Percentiles rank a stretch among this genome's conserved stretches.
Evolutionary conservation across 2,329 filamentous ascomycete species (phyloP).

Genomic region (Emmonsiellopsis sp.): DNA sequence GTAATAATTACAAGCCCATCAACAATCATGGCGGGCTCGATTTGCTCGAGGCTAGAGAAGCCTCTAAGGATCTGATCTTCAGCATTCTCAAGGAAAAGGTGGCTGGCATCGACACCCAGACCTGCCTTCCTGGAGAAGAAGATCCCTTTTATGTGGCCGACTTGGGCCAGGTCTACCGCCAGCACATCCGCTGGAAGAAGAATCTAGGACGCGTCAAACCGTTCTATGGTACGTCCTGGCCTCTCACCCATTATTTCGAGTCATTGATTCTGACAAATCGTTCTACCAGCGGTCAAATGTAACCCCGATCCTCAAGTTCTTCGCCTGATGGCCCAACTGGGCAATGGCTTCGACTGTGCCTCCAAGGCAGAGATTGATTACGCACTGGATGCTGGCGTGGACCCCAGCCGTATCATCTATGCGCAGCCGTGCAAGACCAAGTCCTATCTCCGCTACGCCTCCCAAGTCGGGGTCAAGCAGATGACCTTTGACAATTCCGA

Average conservation of each 20-base stretch:
- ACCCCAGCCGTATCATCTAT: conserved; percentile 91
- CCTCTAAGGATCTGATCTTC: conserved; percentile 73
- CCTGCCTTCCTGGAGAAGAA: conserved; percentile 85
- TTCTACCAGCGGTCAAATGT: conserved; percentile 77
- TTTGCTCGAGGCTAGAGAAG: conserved; percentile 32
- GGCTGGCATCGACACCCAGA: conserved; percentile 73
- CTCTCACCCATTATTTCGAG: background rate
- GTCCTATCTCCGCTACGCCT: conserved; percentile 89
- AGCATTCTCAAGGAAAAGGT: conserved; percentile 80
- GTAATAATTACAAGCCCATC: conserved; percentile 24
- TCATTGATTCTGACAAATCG: background rate
- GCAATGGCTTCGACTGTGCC: conserved; percentile 95
- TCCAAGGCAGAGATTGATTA: conserved; percentile 96
- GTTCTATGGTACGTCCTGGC: conserved; percentile 67
- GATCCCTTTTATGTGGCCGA: conserved; percentile 98
- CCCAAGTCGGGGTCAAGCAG: conserved; percentile 76
- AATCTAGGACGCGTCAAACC: conserved; percentile 87
- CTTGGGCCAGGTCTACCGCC: conserved; percentile 95
- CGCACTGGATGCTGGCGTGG: conserved; percentile 72
- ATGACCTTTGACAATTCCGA: conserved; percentile 99
- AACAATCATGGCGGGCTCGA: conserved; percentile 39
- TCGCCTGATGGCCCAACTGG: conserved; percentile 75
- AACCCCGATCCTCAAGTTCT: conserved; percentile 90
- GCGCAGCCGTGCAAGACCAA: conserved; percentile 99
- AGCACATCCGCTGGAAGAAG: conserved; percentile 96